Evolutionary conservation across 805 yeast genomes (phyloP).

Genomic region (Groenewaldozyma salmanticensis): DNA sequence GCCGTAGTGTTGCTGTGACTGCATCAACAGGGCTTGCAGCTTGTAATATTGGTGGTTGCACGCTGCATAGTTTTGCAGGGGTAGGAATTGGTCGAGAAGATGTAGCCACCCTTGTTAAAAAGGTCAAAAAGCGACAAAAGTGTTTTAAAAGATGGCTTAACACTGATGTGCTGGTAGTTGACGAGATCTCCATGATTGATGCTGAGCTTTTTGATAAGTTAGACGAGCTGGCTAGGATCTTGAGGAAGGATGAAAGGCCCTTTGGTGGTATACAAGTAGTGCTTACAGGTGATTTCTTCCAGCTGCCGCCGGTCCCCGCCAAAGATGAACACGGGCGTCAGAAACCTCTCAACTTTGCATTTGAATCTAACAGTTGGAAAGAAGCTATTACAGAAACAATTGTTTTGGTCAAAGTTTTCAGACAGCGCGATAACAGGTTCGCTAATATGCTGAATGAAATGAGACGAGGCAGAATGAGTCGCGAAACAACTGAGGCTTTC

Average conservation of each 20-base stretch:
- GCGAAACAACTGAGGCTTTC: conserved; percentile 41
- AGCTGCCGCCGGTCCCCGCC: conserved; percentile 75
- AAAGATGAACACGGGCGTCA: not conserved
- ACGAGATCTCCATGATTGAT: conserved; percentile 93
- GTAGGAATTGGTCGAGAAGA: conserved; percentile 66
- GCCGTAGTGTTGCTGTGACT: conserved; percentile 63
- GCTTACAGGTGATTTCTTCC: conserved; percentile 92
- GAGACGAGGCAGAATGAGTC: conserved; percentile 58
- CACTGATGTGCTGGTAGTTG: conserved; percentile 67
- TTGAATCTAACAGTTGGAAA: conserved; percentile 66
- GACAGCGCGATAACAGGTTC: conserved; percentile 71
- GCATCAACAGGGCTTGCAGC: conserved; percentile 98
- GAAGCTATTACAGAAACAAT: conserved; percentile 54
- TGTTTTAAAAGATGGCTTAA: conserved; percentile 50
- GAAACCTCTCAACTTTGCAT: conserved; percentile 47
- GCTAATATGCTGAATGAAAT: conserved; percentile 73
- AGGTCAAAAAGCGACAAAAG: conserved; percentile 34
- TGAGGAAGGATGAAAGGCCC: conserved; percentile 44
- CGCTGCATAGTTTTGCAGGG: conserved; percentile 79
- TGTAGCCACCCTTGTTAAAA: conserved; percentile 36
- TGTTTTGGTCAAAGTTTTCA: conserved; percentile 66
- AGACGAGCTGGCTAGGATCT: conserved; percentile 51
- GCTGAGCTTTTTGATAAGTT: conserved; percentile 67
- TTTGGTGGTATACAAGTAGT: conserved; percentile 93
- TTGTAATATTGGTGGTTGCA: conserved; percentile 82